Evolutionary conservation across 345 rosid species (phyloP).

Genomic region (Orychophragmus violaceus): DNA sequence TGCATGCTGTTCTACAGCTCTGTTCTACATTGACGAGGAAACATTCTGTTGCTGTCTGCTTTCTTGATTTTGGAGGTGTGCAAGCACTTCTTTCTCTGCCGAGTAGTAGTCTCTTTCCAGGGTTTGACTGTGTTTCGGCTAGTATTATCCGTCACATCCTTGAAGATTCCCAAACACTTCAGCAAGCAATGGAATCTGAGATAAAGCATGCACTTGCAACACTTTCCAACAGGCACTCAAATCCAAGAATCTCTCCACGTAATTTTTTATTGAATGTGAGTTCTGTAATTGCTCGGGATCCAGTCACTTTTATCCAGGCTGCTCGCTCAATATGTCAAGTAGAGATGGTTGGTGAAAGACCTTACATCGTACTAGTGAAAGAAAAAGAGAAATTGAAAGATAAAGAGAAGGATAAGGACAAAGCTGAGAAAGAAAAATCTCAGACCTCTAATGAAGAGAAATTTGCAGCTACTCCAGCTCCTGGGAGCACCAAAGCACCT

Average conservation of each 20-base stretch:
- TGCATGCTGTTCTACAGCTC: constrained; percentile 89
- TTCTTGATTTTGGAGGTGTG: constrained; percentile 83
- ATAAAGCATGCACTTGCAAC: constrained; percentile 73
- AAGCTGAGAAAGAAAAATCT: constrained; percentile 58
- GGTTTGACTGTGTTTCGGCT: constrained; percentile 83
- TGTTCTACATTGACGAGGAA: constrained; percentile 79
- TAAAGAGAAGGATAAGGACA: constrained; percentile 74
- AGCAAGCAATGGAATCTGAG: constrained; percentile 97
- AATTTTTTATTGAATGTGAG: constrained; percentile 62
- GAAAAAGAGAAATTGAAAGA: constrained; percentile 79
- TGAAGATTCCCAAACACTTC: constrained; percentile 95
- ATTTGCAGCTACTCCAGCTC: constrained; percentile 27
- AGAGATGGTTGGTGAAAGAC: constrained; percentile 96
- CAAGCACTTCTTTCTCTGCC: constrained; percentile 77
- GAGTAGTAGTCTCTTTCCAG: constrained; percentile 81
- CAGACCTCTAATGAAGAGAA: constrained; percentile 50
- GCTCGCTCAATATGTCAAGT: constrained; percentile 80
- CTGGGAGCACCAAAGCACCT: constrained; percentile 60
- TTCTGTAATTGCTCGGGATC: constrained; percentile 84
- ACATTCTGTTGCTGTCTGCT: constrained; percentile 73
- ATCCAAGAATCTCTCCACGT: constrained; percentile 75
- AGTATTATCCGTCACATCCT: constrained; percentile 82
- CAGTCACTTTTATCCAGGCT: constrained; percentile 71
- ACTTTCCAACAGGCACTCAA: constrained; percentile 76
- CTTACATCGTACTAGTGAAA: constrained; percentile 71